Evolutionary conservation across 2,329 filamentous ascomycete genomes (phyloP), one percentile per base, ranked within the genome.

Genomic region (Penicillium sp.): DNA sequence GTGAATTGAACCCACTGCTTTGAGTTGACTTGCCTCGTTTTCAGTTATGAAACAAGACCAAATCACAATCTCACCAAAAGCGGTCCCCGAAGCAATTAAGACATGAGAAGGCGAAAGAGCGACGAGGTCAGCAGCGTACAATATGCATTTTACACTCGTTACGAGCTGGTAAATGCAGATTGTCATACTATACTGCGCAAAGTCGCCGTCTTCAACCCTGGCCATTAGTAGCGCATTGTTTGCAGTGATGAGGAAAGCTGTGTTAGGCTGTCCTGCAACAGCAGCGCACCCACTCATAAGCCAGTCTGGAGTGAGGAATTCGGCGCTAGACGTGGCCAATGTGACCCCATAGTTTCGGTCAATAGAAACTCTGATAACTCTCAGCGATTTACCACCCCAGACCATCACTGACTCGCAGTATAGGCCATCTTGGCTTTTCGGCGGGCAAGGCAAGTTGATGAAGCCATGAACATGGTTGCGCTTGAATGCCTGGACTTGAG

Each of bases 61-160:
- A 17, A 96, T 86, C 40, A 97, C 83, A 37, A 99, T 91, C 76
- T 98, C 93, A 3, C 95, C 95, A 77, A 98, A 98, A 1, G 94
- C 93, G 0, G 95, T 98, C 1, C 95, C 95, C 3, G 91, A 91
- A 7, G 92, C 92, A 55, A 97, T 86, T 22, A 97, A 83, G 50
- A 96, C 81, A 56, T 82, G 81, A 49, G 82, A 80, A 6, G 76
- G 58, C 7, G 84, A 83, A 8, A 88, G 77, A 84, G 89, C 91
- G 42, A 83, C 79, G 19, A 96, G 77, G 71, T 91, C 87, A 5
- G 93, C 94, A 17, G 92, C 91, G 76, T 96, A 99, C 8, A 99
- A 83, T 58, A 96, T 93, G 1, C 93, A 94, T 47, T 91, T 86
- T 8, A 93, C 77, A 38, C 81, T 79, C 5, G 83, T 82, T 15